Percentiles rank a stretch among this genome's conserved stretches.
phyloP scores from a whole-genome alignment of 179 eudicot species.

The Corrigiola litoralis region DNA sequence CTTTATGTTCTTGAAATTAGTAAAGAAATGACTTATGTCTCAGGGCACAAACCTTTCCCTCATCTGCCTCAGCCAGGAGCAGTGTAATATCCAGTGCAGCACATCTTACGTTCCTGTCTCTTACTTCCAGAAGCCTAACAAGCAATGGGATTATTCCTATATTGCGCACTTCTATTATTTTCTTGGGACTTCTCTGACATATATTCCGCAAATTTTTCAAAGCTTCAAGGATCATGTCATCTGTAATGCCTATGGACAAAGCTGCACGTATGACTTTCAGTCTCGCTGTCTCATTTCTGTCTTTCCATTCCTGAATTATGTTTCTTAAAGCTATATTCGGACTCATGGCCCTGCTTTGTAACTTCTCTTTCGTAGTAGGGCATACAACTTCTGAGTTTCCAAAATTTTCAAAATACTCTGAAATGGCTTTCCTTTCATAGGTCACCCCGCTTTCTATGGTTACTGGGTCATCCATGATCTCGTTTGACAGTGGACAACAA shows the following conservation, averaged over 20 bases:
- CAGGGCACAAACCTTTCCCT: constrained; percentile 47
- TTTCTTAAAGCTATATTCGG: constrained; percentile 59
- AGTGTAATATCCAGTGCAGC: constrained; percentile 46
- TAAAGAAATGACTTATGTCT: not conserved
- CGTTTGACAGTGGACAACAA: constrained; percentile 65
- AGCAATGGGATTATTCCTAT: constrained; percentile 63
- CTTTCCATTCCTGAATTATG: constrained; percentile 73
- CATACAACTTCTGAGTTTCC: constrained; percentile 39
- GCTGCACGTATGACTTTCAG: constrained; percentile 57
- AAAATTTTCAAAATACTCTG: constrained; percentile 43
- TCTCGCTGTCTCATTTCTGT: constrained; percentile 61
- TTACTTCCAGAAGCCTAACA: constrained; percentile 47
- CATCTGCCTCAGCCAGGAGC: constrained; percentile 47
- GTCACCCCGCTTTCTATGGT: constrained; percentile 75
- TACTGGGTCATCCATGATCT: constrained; percentile 81
- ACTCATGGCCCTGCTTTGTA: constrained; percentile 38
- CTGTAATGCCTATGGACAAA: constrained; percentile 51
- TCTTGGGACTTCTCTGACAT: constrained; percentile 40
- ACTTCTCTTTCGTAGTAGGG: constrained; percentile 54
- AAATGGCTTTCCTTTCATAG: constrained; percentile 58
- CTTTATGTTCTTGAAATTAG: not conserved
- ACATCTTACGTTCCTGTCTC: constrained; percentile 51
- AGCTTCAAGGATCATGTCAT: constrained; percentile 57
- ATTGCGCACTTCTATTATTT: constrained; percentile 31
- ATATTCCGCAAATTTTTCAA: constrained; percentile 47